Percentiles rank a stretch among this genome's conserved stretches.
These are phyloP conservation scores for Carex littledalei DNA, from an alignment of 176 grass and related monocot genomes.

Conservation along the genomic window DNA sequence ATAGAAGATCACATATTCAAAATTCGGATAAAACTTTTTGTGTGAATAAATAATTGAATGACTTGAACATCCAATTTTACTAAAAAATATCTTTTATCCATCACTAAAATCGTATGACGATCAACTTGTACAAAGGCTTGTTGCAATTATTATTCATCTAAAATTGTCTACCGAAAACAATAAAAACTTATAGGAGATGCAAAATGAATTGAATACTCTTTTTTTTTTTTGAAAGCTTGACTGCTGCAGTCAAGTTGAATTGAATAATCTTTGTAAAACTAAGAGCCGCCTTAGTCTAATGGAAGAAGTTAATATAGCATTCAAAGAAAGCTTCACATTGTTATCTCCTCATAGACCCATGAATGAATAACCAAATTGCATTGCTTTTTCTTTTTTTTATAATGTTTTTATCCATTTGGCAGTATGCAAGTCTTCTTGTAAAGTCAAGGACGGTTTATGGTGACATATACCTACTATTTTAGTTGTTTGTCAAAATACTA, in stretches of 20 bases:
- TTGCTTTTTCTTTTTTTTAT: background rate
- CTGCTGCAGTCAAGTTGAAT: no score
- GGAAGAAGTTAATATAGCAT: background rate
- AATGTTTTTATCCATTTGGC: background rate
- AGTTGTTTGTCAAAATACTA: background rate
- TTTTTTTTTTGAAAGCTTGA: no score
- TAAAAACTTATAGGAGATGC: background rate
- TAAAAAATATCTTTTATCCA: background rate
- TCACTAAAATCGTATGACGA: background rate
- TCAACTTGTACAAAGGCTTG: no score
- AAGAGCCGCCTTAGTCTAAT: background rate
- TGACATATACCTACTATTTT: constrained; percentile 17
- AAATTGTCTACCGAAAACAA: background rate
- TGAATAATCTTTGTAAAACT: background rate
- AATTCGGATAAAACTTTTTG: no score
- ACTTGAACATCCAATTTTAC: background rate
- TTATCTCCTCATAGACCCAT: background rate
- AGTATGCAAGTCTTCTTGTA: background rate
- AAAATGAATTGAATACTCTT: background rate
- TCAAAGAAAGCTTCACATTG: constrained; percentile 3
- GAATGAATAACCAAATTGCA: background rate
- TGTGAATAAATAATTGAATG: no score
- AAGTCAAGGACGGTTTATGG: background rate
- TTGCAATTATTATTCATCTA: background rate
- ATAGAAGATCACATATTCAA: no score